Conservation (phyloP, 2,329 filamentous ascomycete species). For the Apiospora pterosperma region DNA sequence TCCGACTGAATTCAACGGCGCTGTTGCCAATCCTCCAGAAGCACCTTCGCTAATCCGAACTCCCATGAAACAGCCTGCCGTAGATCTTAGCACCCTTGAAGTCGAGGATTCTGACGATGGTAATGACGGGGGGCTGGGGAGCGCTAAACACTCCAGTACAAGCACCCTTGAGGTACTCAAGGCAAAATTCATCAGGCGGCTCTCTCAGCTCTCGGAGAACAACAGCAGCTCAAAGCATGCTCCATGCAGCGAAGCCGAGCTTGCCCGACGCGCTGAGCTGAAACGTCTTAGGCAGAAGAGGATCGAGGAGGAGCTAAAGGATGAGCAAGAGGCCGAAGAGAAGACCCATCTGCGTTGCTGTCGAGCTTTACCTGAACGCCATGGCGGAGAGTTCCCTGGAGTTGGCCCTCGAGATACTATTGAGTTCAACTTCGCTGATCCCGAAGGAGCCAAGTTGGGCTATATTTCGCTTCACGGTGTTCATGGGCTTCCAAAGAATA, state of each 20-base stretch:
- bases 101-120: constrained; percentile 34
- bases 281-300: constrained; percentile 52
- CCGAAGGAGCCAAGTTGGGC: neutral
- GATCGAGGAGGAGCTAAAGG: constrained; percentile 56
- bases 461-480: neutral
- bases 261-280: constrained; percentile 53
- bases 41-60: constrained; percentile 13
- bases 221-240: constrained; percentile 36
- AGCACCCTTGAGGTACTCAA: constrained; percentile 43
- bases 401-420: constrained; percentile 47
- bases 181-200: constrained; percentile 39
- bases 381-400: constrained; percentile 16
- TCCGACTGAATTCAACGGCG: neutral
- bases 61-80: constrained; percentile 20
- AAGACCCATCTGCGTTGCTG: neutral
- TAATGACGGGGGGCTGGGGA: constrained; percentile 14
- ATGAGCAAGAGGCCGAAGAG: constrained; percentile 37
- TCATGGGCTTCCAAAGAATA: neutral
- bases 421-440: constrained; percentile 37
- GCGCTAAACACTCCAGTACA: constrained; percentile 21
- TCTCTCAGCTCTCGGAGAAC: constrained; percentile 41
- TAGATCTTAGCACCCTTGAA: constrained; percentile 33
- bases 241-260: constrained; percentile 47
- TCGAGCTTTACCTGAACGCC: neutral
- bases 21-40: neutral